Base-by-base conservation (phyloP, 495 filamentous ascomycete species). In the Schizothecium vesticola region DNA sequence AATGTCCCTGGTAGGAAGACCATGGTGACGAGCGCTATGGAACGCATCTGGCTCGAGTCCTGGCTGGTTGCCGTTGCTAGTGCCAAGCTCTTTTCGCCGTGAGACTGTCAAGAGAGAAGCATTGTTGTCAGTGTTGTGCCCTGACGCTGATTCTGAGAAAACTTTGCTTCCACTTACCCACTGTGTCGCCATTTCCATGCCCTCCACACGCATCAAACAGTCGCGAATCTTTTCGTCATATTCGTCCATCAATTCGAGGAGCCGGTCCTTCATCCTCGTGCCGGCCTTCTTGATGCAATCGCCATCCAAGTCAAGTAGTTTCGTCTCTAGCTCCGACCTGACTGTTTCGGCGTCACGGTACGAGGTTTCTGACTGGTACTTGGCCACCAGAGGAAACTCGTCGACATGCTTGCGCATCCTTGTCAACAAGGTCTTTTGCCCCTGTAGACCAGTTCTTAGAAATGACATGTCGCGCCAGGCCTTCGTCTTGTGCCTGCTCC, bases 391-490 rank as follows among this genome's bases (percentile, higher is more conserved):
- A 24, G 59, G 28, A 70, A 77, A 76, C 60, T 76, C 76, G 6
- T 12, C 51, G 16, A 79, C 24, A 28, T 76, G 75, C 3, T 23
- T 67, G 8, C 59, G 72, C 77, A 74, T 75, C 36, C 63, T 74
- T 11, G 73, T 29, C 16, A 79, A 70, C 13, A 36, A 36, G 12
- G 0, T 16, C 33, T 3, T 16, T 36, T 36, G 33, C 33, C 12
- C 12, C 13, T 4, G 4, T 4, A 36, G 33, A 16, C 28, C 31
- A 31, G 75, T 75, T 31, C 71, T 60, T 9, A 74, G 62, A 43
- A 74, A 77, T 4, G 71, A 55, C 19, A 73, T 70, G 51, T 77
- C 70, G 0, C 76, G 68, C 71, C 71, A 79, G 1, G 69, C 65
- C 23, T 66, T 61, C 21, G 72, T 61, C 59, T 75, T 76, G 25